phyloP scores from a whole-genome alignment of 345 rosid species.

The Cardamine resedifolia region DNA sequence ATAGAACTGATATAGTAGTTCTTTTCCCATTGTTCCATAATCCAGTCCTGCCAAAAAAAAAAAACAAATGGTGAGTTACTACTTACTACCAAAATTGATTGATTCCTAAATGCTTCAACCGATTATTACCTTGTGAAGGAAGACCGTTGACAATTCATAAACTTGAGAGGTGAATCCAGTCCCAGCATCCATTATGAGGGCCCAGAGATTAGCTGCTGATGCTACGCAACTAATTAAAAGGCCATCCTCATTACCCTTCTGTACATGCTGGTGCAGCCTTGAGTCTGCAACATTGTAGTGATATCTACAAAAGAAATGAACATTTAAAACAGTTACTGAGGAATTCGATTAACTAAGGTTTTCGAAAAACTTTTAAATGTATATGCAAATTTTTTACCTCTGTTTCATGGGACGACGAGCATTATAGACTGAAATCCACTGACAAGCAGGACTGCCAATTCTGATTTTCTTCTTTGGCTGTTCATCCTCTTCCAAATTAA shows the following conservation, averaged over 20 bases:
- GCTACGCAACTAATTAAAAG: slow-evolving; percentile 86
- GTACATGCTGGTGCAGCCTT: slow-evolving; percentile 75
- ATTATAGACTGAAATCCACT: slow-evolving; percentile 91
- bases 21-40: slow-evolving; percentile 99
- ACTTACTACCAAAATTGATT: neutral
- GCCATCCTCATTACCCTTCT: slow-evolving; percentile 92
- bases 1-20: slow-evolving; percentile 85
- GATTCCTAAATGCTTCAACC: slow-evolving; percentile 12
- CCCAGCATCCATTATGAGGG: slow-evolving; percentile 97
- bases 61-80: neutral
- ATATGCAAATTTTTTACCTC: slow-evolving; percentile 49
- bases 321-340: neutral
- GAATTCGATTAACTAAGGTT: neutral
- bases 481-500: slow-evolving; percentile 80
- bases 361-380: slow-evolving; percentile 44
- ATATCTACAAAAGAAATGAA: slow-evolving; percentile 51
- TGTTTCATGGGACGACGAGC: slow-evolving; percentile 98
- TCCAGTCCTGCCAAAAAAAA: slow-evolving; percentile 80
- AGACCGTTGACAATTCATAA: slow-evolving; percentile 75
- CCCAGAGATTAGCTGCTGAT: slow-evolving; percentile 90
- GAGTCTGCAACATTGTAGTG: slow-evolving; percentile 89
- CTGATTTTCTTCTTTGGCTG: slow-evolving; percentile 86
- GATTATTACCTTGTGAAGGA: slow-evolving; percentile 78
- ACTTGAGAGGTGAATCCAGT: slow-evolving; percentile 88
- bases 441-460: slow-evolving; percentile 83